Evolutionary conservation across 176 grass and related monocot genomes (phyloP).

Genomic region (Olyra latifolia): DNA sequence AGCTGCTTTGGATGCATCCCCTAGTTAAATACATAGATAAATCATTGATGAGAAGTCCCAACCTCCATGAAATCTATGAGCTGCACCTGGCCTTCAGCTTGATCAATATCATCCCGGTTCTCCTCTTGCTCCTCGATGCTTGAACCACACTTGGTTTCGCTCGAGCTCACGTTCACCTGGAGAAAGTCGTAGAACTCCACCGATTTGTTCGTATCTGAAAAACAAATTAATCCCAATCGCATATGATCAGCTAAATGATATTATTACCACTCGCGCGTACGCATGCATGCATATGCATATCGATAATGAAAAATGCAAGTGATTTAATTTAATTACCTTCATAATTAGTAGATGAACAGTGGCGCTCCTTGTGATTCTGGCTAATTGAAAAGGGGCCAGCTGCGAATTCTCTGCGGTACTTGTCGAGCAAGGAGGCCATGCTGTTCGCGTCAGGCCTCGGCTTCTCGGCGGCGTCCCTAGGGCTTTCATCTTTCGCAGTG

Average conservation of each 20-base stretch:
- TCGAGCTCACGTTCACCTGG: conserved; percentile 75
- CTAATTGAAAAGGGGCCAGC: conserved; percentile 40
- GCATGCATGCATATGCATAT: neutral
- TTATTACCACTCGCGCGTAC: neutral
- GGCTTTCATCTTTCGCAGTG: conserved; percentile 14
- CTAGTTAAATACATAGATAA: conserved; percentile 61
- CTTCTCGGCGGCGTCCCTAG: conserved; percentile 13
- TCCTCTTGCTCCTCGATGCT: conserved; percentile 84
- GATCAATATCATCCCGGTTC: conserved; percentile 34
- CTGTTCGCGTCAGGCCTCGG: conserved; percentile 9
- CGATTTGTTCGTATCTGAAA: conserved; percentile 57
- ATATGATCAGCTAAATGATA: neutral
- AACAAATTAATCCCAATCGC: neutral
- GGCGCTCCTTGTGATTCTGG: conserved; percentile 38
- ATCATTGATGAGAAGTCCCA: conserved; percentile 61
- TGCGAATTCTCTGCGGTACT: conserved; percentile 54
- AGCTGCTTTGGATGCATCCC: conserved; percentile 51
- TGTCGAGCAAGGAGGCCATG: conserved; percentile 54
- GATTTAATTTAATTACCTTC: conserved; percentile 43
- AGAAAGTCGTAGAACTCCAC: conserved; percentile 91
- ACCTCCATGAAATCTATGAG: conserved; percentile 97
- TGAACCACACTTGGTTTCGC: conserved; percentile 75
- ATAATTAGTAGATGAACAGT: conserved; percentile 36
- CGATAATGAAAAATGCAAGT: neutral
- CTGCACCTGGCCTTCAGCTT: conserved; percentile 36